Conservation (phyloP, 306 rosid genomes). For the Gastrolobium villosum region DNA sequence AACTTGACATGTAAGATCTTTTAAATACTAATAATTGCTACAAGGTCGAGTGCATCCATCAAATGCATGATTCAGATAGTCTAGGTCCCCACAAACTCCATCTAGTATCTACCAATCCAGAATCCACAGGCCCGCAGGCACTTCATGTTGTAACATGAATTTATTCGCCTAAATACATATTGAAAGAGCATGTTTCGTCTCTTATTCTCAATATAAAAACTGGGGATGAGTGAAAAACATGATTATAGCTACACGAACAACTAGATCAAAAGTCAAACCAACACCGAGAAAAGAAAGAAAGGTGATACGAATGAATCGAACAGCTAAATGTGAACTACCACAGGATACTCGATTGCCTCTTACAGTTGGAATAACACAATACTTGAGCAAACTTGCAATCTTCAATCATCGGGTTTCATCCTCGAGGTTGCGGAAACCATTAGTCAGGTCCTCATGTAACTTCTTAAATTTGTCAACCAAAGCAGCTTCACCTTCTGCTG, state of each 20-base stretch:
- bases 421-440: conserved; percentile 97
- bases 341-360: conserved; percentile 48
- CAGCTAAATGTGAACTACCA: conserved; percentile 45
- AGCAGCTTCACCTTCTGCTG: conserved; percentile 95
- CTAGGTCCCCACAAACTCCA: conserved; percentile 29
- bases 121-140: conserved; percentile 43
- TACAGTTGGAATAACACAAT: conserved; percentile 42
- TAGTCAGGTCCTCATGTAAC: conserved; percentile 86
- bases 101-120: conserved; percentile 41
- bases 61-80: conserved; percentile 29
- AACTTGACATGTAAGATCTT: conserved; percentile 28
- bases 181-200: conserved; percentile 48
- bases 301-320: conserved; percentile 54
- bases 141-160: conserved; percentile 46
- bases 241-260: conserved; percentile 55
- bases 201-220: conserved; percentile 60
- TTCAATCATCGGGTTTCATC: conserved; percentile 88
- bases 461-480: conserved; percentile 81
- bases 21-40: conserved; percentile 33
- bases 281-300: conserved; percentile 53
- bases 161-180: conserved; percentile 62
- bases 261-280: conserved; percentile 54
- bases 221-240: conserved; percentile 48
- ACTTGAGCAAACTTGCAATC: conserved; percentile 33
- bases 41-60: conserved; percentile 41